Conservation (phyloP, 768 basidiomycete genomes). For the Tephrocybe rancida region DNA sequence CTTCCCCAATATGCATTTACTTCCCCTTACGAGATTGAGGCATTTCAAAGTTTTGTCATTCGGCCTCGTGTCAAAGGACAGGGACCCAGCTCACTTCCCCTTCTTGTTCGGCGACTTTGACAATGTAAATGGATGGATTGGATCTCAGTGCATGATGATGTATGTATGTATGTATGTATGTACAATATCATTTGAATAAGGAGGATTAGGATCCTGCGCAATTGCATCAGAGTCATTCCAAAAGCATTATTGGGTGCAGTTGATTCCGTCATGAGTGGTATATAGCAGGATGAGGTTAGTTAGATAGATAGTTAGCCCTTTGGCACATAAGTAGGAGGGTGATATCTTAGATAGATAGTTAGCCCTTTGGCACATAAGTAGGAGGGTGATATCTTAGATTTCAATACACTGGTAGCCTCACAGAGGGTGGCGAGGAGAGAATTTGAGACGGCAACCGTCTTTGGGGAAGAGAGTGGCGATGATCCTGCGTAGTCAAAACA, state of each 20-base stretch:
- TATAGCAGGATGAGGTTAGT: conserved; percentile 5
- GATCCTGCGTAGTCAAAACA: conserved; percentile 49
- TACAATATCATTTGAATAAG: too few species aligned
- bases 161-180: not conserved
- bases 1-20: conserved; percentile 57
- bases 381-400: not conserved
- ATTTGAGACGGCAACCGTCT: conserved; percentile 83
- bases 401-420: not conserved
- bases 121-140: not conserved
- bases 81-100: conserved; percentile 56
- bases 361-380: not conserved
- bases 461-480: conserved; percentile 98
- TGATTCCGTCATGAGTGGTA: conserved; percentile 9
- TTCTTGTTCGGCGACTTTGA: conserved; percentile 46
- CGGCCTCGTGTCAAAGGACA: conserved; percentile 59
- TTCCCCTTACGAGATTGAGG: conserved; percentile 53
- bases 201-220: not conserved
- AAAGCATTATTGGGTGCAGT: not conserved
- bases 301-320: not conserved
- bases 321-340: not conserved
- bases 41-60: conserved; percentile 69
- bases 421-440: conserved; percentile 56
- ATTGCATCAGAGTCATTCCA: not conserved
- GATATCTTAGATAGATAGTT: not conserved
- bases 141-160: not conserved